Base-by-base conservation (phyloP, 257 asterid species). In the Jaltomata sinuosa region DNA sequence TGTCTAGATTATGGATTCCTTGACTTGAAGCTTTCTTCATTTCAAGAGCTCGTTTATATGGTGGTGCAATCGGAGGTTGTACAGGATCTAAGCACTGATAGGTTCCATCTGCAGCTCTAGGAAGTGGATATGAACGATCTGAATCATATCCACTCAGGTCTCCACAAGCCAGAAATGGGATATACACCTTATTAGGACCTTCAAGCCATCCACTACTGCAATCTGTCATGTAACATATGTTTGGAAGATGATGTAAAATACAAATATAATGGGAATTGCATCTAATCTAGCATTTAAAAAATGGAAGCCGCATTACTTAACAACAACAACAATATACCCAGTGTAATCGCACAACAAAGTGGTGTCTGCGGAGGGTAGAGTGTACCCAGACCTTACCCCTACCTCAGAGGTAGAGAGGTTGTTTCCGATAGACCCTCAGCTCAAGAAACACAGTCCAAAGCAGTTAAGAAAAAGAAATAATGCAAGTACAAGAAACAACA, bases 181-280 rank as follows among this genome's bases (percentile, higher is more conserved):
- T 95, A 84, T 95, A 94, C 57, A 94, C 97, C 92, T 95, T 95
- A 89, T 95, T 94, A 77, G 94, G 94, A 71, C 98, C 99, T 92
- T 95, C 99, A 62, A 97, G 90, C 98, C 98, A 95, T 80, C 92
- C 98, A 85, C 98, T 97, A 89, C 98, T 94, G 91, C 98, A 95
- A 89, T 97, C 99, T 97, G 99, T 59, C 32, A 67, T 12, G 22
- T 21, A 49, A 80, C 40, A 79, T n/a, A 55, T 27, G 76, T 22
- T 61, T 14, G 78, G 67, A 42, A n/a, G 62, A 77, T 49, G 36
- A 77, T 49, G 62, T 21, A 15, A 77, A 18, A 29, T 16, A 77
- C 27, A 77, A 22, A 49, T 77, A 27, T 27, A 77, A 4, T 27
- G 27, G 42, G 16, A 27, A n/a, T n/a, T n/a, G 49, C 52, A 40